Conservation (phyloP, 2,329 filamentous ascomycete genomes). For the Atkinsonella hypoxylon region DNA sequence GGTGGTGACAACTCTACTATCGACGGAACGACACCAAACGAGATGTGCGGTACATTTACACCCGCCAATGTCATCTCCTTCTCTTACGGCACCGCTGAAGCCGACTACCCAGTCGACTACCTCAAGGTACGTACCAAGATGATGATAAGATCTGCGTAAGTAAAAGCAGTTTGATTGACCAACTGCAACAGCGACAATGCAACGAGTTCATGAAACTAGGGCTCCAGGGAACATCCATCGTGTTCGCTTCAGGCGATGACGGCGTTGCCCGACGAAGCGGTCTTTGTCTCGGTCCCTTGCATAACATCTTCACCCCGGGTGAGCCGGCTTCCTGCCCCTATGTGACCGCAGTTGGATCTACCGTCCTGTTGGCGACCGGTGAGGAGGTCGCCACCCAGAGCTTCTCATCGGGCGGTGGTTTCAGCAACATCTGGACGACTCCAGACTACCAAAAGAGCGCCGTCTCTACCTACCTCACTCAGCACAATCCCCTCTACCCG, state of each 20-base stretch:
- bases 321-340: constrained; percentile 37
- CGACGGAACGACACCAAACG: constrained; percentile 31
- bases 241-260: constrained; percentile 24
- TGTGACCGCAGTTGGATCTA: constrained; percentile 37
- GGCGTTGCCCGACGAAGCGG: constrained; percentile 10
- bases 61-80: constrained; percentile 25
- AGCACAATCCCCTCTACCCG: constrained; percentile 6
- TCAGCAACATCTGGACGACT: constrained; percentile 34
- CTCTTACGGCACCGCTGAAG: constrained; percentile 23
- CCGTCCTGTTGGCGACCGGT: constrained; percentile 18
- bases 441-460: constrained; percentile 33
- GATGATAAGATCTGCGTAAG: not conserved
- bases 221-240: constrained; percentile 28
- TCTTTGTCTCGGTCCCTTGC: constrained; percentile 12
- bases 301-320: constrained; percentile 32
- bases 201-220: constrained; percentile 34
- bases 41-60: constrained; percentile 12
- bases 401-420: constrained; percentile 36
- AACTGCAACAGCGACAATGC: constrained; percentile 22
- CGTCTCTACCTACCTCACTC: constrained; percentile 6
- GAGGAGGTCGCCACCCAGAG: constrained; percentile 13
- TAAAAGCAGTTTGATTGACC: not conserved
- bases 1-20: constrained; percentile 36
- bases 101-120: constrained; percentile 33
- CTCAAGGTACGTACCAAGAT: constrained; percentile 13